phyloP scores from a whole-genome alignment of 305 asterid genomes.

The Fraxinus latifolia region DNA sequence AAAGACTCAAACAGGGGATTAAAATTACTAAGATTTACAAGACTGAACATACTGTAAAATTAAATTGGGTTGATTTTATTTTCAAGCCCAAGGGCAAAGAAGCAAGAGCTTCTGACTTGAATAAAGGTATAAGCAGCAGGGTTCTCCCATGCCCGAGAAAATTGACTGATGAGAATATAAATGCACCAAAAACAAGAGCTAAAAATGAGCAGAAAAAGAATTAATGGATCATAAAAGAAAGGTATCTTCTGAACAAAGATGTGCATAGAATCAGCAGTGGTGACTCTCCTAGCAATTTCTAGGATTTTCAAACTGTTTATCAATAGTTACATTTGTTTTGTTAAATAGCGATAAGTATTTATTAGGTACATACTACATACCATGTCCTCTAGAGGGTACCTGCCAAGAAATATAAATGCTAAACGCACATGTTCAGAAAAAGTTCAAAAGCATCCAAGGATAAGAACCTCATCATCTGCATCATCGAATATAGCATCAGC shows the following conservation, averaged over 20 bases:
- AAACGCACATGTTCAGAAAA: not conserved
- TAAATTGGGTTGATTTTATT: not conserved
- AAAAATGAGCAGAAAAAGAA: not conserved
- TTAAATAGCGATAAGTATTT: not conserved
- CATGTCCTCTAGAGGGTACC: not conserved
- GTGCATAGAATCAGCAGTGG: not conserved
- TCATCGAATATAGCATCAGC: constrained; percentile 44
- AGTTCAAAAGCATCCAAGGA: not conserved
- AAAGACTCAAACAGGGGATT: not conserved
- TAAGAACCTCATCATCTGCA: constrained; percentile 32
- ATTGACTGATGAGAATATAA: not conserved
- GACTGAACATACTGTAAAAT: not conserved
- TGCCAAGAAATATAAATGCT: not conserved
- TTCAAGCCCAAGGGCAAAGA: not conserved
- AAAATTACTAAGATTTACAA: not conserved
- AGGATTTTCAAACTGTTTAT: not conserved
- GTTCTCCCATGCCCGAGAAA: not conserved
- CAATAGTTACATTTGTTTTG: not conserved
- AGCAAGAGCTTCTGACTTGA: not conserved
- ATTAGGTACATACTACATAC: not conserved
- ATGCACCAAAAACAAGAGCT: not conserved
- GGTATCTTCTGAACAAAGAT: not conserved
- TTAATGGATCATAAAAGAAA: not conserved
- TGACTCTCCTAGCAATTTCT: not conserved
- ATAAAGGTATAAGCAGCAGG: not conserved